Conservation (phyloP, 495 filamentous ascomycete genomes). For the Aspergillus taichungensis region DNA sequence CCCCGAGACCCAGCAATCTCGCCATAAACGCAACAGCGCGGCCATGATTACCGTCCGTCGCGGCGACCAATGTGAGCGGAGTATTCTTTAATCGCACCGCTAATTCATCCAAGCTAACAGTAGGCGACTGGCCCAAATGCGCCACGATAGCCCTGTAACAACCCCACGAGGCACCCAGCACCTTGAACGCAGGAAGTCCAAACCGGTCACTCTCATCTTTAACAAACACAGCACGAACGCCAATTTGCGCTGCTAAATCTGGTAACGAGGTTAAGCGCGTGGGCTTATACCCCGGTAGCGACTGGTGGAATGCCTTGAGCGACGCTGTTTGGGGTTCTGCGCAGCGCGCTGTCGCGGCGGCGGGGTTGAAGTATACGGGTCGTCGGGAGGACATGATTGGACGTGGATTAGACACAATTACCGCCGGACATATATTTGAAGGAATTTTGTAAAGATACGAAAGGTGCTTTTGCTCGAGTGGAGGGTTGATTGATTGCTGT, state of each 20-base stretch:
- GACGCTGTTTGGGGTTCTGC: slow-evolving; percentile 7
- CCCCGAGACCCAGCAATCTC: slow-evolving; percentile 38
- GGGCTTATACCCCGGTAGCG: slow-evolving; percentile 39
- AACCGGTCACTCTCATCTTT: slow-evolving; percentile 53
- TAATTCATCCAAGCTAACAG: slow-evolving; percentile 30
- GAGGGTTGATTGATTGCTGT: too few species aligned
- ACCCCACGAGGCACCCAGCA: slow-evolving; percentile 69
- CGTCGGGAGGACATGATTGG: slow-evolving; percentile 4
- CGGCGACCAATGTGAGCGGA: slow-evolving; percentile 36
- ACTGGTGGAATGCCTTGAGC: slow-evolving; percentile 37
- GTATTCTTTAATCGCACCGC: slow-evolving; percentile 20
- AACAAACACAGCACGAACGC: slow-evolving; percentile 43
- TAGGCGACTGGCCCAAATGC: slow-evolving; percentile 28
- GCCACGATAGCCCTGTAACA: slow-evolving; percentile 45
- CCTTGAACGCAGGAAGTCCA: slow-evolving; percentile 66
- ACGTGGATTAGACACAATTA: not conserved
- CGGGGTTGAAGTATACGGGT: slow-evolving; percentile 24
- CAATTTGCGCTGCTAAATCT: slow-evolving; percentile 45
- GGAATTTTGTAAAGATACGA: too few species aligned
- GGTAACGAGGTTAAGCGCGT: slow-evolving; percentile 45
- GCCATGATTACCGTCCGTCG: slow-evolving; percentile 67
- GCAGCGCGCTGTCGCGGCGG: slow-evolving; percentile 13
- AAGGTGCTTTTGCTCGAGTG: too few species aligned
- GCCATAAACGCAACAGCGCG: slow-evolving; percentile 60
- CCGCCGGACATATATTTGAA: too few species aligned